These are phyloP conservation scores for Auriscalpium microsporum DNA, from an alignment of 768 basidiomycete genomes.

Conservation along the genomic window DNA sequence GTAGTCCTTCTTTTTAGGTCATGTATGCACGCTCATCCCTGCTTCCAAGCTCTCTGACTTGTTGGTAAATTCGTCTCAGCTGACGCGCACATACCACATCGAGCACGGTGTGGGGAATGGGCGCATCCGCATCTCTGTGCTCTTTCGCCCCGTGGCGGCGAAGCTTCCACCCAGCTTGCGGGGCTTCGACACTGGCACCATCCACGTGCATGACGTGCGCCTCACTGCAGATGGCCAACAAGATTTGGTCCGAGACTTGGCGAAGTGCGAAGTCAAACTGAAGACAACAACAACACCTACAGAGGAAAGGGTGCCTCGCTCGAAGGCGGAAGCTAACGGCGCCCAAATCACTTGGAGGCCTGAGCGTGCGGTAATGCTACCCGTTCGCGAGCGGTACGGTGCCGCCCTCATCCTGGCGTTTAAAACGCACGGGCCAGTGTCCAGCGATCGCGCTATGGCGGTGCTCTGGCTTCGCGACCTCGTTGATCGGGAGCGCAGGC, in stretches of 20 bases:
- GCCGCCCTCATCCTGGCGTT: slow-evolving; percentile 37
- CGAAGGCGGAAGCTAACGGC: slow-evolving; percentile 26
- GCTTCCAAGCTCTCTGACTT: slow-evolving; percentile 22
- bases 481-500: slow-evolving; percentile 39
- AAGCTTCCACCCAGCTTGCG: slow-evolving; percentile 46
- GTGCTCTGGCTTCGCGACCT: slow-evolving; percentile 49
- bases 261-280: slow-evolving; percentile 32
- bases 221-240: slow-evolving; percentile 16
- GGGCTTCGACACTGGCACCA: slow-evolving; percentile 65
- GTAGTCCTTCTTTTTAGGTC: slow-evolving; percentile 4
- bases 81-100: slow-evolving; percentile 53
- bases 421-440: slow-evolving; percentile 29
- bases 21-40: background rate
- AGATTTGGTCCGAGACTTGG: slow-evolving; percentile 27
- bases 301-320: slow-evolving; percentile 33
- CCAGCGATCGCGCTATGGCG: slow-evolving; percentile 27
- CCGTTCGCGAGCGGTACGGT: slow-evolving; percentile 40
- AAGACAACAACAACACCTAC: slow-evolving; percentile 33
- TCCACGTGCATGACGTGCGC: slow-evolving; percentile 38
- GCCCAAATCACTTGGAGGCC: slow-evolving; percentile 28
- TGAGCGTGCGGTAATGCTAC: slow-evolving; percentile 32
- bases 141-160: slow-evolving; percentile 60
- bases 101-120: slow-evolving; percentile 65
- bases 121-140: slow-evolving; percentile 51
- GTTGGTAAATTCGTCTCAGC: slow-evolving; percentile 37